phyloP scores from a whole-genome alignment of 495 filamentous ascomycete genomes.

The Mytilinidion resinicola region DNA sequence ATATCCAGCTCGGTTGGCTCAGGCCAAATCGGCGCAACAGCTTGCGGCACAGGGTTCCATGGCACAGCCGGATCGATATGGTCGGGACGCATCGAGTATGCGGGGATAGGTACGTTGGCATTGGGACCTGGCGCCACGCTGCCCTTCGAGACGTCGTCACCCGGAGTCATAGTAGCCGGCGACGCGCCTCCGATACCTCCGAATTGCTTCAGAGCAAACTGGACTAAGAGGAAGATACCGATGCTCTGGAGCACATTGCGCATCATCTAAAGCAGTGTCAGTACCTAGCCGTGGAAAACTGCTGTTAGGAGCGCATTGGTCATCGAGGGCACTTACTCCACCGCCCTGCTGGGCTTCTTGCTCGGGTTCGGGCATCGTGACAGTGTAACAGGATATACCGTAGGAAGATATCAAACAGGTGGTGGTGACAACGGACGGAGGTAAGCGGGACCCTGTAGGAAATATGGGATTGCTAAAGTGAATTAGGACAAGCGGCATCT shows the following conservation, averaged over 20 bases:
- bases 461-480: not conserved
- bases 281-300: not conserved
- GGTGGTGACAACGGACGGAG: not conserved
- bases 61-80: constrained; percentile 52
- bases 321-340: constrained; percentile 9
- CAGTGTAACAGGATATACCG: not conserved
- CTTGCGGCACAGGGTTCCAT: constrained; percentile 68
- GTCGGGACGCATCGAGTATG: constrained; percentile 58
- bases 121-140: constrained; percentile 6
- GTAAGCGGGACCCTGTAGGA: not conserved
- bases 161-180: constrained; percentile 38
- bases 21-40: constrained; percentile 83
- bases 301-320: not conserved
- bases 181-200: constrained; percentile 41
- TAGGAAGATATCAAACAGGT: not conserved
- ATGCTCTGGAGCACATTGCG: constrained; percentile 56
- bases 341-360: constrained; percentile 19
- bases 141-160: constrained; percentile 12
- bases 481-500: too few relatives aligned
- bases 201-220: constrained; percentile 56
- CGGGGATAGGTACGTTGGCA: constrained; percentile 51
- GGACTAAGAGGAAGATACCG: constrained; percentile 61
- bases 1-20: constrained; percentile 72
- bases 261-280: constrained; percentile 40
- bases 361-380: constrained; percentile 18